Base-by-base conservation (phyloP, 371 early-diverging fungal species). In the Nematocida ausubeli region DNA sequence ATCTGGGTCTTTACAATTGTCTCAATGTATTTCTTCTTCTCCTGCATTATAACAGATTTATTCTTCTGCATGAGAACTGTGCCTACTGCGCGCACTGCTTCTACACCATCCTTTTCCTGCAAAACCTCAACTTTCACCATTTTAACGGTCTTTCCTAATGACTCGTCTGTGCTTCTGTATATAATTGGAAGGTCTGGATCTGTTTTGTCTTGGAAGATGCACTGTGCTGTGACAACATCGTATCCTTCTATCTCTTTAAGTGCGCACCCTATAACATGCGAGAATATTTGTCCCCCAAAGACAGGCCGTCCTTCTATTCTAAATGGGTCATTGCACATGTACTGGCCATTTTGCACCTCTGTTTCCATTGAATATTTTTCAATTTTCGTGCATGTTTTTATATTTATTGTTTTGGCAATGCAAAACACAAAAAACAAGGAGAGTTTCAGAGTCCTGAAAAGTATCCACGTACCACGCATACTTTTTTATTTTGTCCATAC, bases 241-340 rank as follows among this genome's bases (percentile, higher is more conserved):
- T 60, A 60, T 14, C 37, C 37, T 0, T 28, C 60, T 7, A 35
- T 60, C 35, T 60, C 60, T 39, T 60, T 60, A 16, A 60, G 60
- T 16, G 60, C 60, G 24, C 60, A 60, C 0, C 60, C 28, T 14
- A 60, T 60, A 60, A 60, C 35, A 37, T 60, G 60, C 60, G 60
- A 60, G 24, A 60, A 60, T 35, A 60, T 60, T 35, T 60, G 60
- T 0, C 60, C 60, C 7, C 60, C 60, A 60, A 60, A 60, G 19
- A 60, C 60, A 1, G 60, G 60, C 32, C 60, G 7, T 39, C 60
- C 60, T 19, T 39, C n/a, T 28, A 60, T 30, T 2, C 60, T 35
- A 60, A 37, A 60, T n/a, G 60, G 60, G 14, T 12, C 19, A 30
- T 28, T 28, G 2, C 60, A 60, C 24, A 30, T 60, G 32, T 60